Percentiles rank a stretch among this genome's conserved stretches.
Evolutionary conservation across 345 rosid genomes (phyloP).

Genomic region (Brassica incana): DNA sequence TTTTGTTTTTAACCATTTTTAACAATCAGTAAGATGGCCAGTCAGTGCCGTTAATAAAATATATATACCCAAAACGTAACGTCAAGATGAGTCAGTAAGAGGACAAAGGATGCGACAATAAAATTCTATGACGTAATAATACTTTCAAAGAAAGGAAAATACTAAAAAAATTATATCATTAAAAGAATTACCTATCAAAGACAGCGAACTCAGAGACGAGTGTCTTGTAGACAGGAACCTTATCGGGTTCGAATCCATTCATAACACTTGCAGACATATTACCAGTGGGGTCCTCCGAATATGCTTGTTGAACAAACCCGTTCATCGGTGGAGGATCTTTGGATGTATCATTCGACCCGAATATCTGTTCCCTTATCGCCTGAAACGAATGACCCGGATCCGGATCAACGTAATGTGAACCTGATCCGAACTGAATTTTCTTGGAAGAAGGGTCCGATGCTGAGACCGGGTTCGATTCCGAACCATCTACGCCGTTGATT

Average conservation of each 20-base stretch:
- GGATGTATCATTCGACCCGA: conserved; percentile 70
- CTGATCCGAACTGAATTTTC: conserved; percentile 45
- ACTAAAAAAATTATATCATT: background rate
- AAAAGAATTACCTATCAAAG: conserved; percentile 62
- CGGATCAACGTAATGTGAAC: conserved; percentile 79
- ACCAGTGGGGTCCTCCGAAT: conserved; percentile 54
- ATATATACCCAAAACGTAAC: background rate
- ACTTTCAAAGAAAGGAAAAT: background rate
- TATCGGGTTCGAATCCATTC: conserved; percentile 78
- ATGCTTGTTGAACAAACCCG: conserved; percentile 85
- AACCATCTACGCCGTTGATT: conserved; percentile 80
- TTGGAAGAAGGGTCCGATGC: conserved; percentile 53
- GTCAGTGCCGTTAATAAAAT: background rate
- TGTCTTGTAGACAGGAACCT: conserved; percentile 68
- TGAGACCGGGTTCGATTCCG: conserved; percentile 56
- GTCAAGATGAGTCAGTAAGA: background rate
- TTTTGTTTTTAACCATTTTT: background rate
- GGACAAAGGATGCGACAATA: background rate
- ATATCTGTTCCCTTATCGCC: conserved; percentile 84
- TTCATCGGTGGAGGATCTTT: conserved; percentile 74
- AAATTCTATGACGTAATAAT: conserved; percentile 5
- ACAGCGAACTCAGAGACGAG: conserved; percentile 88
- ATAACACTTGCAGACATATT: conserved; percentile 68
- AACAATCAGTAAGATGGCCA: background rate
- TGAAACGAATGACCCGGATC: conserved; percentile 98